Base-by-base conservation (phyloP, 169 alveolate species). In the Cryptosporidium ryanae region DNA sequence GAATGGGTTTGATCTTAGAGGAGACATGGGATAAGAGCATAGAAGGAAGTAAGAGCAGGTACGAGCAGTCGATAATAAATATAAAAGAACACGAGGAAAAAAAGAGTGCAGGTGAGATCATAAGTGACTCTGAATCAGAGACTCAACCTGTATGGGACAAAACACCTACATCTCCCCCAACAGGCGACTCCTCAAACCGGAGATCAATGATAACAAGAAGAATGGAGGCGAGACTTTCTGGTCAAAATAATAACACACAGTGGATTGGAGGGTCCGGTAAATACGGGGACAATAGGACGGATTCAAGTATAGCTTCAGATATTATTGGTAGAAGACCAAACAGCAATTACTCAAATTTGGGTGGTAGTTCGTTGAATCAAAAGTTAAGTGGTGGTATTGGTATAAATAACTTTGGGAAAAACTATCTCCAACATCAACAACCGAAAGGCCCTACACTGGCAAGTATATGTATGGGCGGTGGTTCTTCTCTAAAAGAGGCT, bases 141-240 rank as follows among this genome's bases (percentile, higher is more conserved):
- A 7, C 68, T 1, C 87, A 76, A 49, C 87, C 87, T 8, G 17
- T 32, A 2, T 76, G 87, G 87, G 63, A 55, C 46, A 57, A 32
- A 2, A 55, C 87, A 23, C 87, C 87, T 21, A 59, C 76, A 10
- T 76, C 87, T 23, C 68, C 84, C n/a, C 87, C 68, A n/a, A 27
- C 87, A 2, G 34, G 25, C n/a, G 87, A 76, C 17, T 76, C 87
- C 25, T 76, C 87, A 13, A 76, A 76, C 32, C 87, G 59, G 17
- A 76, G 87, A 65, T 76, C 87, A 32, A 76, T 76, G 87, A 18
- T 76, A 44, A 76, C 87, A 23, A 76, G 87, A 21, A 55, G 87
- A 31, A 76, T 76, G 87, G 87, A 76, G 43, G 71, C 87, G 34
- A 76, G 87, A 46, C 64, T 76, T 15, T 76, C 87, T 21, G 46